A percentile compares a stretch with the other conserved stretches of the same genome.
Evolutionary conservation across 495 filamentous ascomycete species (phyloP).

Genomic region (Penicillium flavigenum): DNA sequence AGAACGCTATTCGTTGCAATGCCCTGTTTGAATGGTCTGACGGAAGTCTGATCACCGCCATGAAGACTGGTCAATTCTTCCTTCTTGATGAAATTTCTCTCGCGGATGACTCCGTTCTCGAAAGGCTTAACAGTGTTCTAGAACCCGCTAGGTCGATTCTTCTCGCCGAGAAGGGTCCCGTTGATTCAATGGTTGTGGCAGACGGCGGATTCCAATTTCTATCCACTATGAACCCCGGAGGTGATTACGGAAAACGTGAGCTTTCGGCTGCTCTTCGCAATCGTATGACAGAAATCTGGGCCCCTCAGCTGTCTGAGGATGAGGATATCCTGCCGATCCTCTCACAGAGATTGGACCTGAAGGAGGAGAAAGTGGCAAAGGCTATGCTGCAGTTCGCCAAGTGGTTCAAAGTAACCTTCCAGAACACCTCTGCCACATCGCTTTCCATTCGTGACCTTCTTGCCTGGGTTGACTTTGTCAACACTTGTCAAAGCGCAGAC

Average conservation of each 20-base stretch:
- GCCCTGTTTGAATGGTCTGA: conserved; percentile 96
- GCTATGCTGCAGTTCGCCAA: conserved; percentile 82
- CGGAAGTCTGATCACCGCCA: conserved; percentile 89
- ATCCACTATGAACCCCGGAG: conserved; percentile 98
- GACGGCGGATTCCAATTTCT: conserved; percentile 89
- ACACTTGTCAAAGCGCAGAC: conserved; percentile 54
- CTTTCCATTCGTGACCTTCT: conserved; percentile 90
- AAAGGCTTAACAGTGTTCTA: conserved; percentile 95
- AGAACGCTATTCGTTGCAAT: conserved; percentile 61
- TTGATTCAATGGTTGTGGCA: conserved; percentile 74
- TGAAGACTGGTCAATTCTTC: conserved; percentile 87
- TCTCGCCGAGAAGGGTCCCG: conserved; percentile 88
- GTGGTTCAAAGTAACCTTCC: conserved; percentile 84
- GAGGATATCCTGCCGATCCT: conserved; percentile 89
- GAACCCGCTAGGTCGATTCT: conserved; percentile 83
- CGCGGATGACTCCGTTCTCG: conserved; percentile 95
- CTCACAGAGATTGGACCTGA: conserved; percentile 65
- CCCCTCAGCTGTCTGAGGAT: conserved; percentile 72
- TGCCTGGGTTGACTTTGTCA: conserved; percentile 92
- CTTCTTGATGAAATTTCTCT: conserved; percentile 97
- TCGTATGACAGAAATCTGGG: conserved; percentile 99
- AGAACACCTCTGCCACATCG: conserved; percentile 65
- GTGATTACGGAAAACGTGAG: conserved; percentile 96
- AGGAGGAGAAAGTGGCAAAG: conserved; percentile 40
- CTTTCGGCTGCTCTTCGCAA: conserved; percentile 93